A percentile compares a stretch with the other conserved stretches of the same genome.
These are phyloP conservation scores for Gilbertella persicaria DNA, from an alignment of 371 early-diverging fungal species.

Conservation along the genomic window DNA sequence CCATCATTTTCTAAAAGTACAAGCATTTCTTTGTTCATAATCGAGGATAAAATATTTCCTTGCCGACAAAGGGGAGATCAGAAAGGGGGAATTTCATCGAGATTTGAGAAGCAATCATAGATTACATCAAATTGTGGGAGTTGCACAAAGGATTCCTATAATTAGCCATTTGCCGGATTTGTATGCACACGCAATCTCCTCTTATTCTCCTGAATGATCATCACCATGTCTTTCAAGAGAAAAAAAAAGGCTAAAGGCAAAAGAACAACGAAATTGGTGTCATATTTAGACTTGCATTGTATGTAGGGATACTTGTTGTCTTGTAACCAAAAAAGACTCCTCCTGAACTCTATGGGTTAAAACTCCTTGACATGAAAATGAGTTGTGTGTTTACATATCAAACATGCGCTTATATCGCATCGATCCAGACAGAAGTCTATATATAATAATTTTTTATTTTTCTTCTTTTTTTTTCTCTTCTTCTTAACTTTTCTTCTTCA, in stretches of 20 bases:
- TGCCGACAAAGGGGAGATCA: too few species aligned
- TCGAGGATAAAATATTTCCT: too few species aligned
- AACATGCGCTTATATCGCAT: background rate
- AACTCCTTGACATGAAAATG: background rate
- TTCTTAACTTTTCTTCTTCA: background rate
- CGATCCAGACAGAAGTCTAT: background rate
- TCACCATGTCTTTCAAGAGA: background rate
- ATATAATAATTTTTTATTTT: background rate
- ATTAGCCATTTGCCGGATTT: background rate
- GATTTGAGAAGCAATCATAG: background rate
- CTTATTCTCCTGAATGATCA: background rate
- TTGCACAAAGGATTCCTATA: background rate
- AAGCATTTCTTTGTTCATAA: background rate
- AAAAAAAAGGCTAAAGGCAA: slow-evolving; percentile 6
- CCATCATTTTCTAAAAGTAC: background rate
- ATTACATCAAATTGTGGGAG: background rate
- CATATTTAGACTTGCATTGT: background rate
- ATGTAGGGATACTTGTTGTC: background rate
- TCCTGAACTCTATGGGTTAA: background rate
- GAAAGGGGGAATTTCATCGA: too few species aligned
- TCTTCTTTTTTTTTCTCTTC: slow-evolving; percentile 1
- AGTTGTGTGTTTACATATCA: background rate
- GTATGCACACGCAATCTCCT: background rate
- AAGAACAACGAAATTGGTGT: background rate
- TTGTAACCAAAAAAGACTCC: background rate